Conservation (phyloP, 306 rosid genomes). For the Vigna unguiculata region DNA sequence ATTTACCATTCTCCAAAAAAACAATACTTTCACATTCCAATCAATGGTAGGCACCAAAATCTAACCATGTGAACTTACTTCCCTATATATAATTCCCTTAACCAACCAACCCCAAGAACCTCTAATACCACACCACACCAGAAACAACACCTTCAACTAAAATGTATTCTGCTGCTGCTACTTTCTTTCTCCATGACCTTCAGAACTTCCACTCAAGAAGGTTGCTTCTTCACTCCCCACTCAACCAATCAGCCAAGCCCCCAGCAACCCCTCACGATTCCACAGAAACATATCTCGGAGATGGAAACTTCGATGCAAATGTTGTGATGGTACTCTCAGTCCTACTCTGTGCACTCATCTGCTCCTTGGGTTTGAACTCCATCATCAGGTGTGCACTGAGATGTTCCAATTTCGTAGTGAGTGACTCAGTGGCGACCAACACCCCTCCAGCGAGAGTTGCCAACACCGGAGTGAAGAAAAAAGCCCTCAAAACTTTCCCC, state of each 20-base stretch:
- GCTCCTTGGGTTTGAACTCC: conserved; percentile 86
- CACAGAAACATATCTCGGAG: conserved; percentile 45
- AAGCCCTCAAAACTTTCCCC: conserved; percentile 78
- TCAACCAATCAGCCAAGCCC: conserved; percentile 50
- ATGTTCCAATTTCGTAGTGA: conserved; percentile 61
- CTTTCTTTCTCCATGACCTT: conserved; percentile 48
- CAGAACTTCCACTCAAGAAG: conserved; percentile 67
- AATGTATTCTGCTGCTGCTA: conserved; percentile 55
- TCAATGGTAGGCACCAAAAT: conserved; percentile 24
- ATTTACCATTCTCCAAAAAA: conserved; percentile 19
- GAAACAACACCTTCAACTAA: not conserved
- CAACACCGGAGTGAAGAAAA: conserved; percentile 73
- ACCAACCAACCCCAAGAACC: conserved; percentile 37
- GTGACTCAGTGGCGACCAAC: conserved; percentile 29
- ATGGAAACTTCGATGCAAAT: conserved; percentile 77
- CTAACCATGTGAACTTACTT: conserved; percentile 15
- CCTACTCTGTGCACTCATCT: conserved; percentile 81
- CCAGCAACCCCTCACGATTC: conserved; percentile 43
- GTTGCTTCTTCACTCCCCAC: conserved; percentile 59
- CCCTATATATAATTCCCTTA: conserved; percentile 46
- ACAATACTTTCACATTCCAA: not conserved
- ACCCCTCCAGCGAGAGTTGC: conserved; percentile 33
- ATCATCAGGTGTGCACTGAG: conserved; percentile 79
- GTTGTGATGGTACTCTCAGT: conserved; percentile 96
- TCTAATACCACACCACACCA: not conserved